phyloP scores from a whole-genome alignment of 2,329 filamentous ascomycete genomes.

The Claviceps digitariae region DNA sequence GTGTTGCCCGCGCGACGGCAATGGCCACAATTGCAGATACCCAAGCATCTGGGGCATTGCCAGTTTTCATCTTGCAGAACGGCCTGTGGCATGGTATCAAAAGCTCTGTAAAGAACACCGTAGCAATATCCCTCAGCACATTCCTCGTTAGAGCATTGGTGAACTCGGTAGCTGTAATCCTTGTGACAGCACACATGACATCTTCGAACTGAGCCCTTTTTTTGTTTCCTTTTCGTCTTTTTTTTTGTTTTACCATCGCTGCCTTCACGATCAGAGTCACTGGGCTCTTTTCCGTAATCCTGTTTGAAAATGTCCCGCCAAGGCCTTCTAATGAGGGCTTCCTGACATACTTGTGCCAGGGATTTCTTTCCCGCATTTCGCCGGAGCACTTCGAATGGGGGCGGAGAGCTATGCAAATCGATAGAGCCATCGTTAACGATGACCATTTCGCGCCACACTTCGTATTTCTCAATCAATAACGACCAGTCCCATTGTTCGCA shows the following conservation, averaged over 20 bases:
- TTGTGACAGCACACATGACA: slow-evolving; percentile 79
- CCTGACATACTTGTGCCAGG: slow-evolving; percentile 85
- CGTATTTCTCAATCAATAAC: slow-evolving; percentile 63
- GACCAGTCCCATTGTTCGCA: slow-evolving; percentile 87
- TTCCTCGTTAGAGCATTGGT: slow-evolving; percentile 54
- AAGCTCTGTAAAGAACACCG: slow-evolving; percentile 80
- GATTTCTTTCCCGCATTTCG: slow-evolving; percentile 59
- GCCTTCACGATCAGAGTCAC: slow-evolving; percentile 43
- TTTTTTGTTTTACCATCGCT: slow-evolving; percentile 46
- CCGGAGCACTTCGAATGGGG: slow-evolving; percentile 57
- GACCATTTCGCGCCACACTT: slow-evolving; percentile 68
- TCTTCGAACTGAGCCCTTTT: slow-evolving; percentile 38
- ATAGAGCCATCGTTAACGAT: slow-evolving; percentile 58
- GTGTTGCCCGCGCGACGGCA: slow-evolving; percentile 58
- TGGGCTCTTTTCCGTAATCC: slow-evolving; percentile 30
- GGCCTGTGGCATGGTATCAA: slow-evolving; percentile 75
- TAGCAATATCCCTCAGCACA: slow-evolving; percentile 80
- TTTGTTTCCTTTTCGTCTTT: slow-evolving; percentile 41
- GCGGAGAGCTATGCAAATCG: slow-evolving; percentile 51
- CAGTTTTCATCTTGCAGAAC: slow-evolving; percentile 71
- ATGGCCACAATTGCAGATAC: slow-evolving; percentile 73
- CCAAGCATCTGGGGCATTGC: slow-evolving; percentile 77
- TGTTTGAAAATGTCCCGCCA: slow-evolving; percentile 69
- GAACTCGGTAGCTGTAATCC: slow-evolving; percentile 75
- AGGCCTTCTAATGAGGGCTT: slow-evolving; percentile 65